Base-by-base conservation (phyloP, 768 basidiomycete genomes). In the Macrolepiota albuminosa region DNA sequence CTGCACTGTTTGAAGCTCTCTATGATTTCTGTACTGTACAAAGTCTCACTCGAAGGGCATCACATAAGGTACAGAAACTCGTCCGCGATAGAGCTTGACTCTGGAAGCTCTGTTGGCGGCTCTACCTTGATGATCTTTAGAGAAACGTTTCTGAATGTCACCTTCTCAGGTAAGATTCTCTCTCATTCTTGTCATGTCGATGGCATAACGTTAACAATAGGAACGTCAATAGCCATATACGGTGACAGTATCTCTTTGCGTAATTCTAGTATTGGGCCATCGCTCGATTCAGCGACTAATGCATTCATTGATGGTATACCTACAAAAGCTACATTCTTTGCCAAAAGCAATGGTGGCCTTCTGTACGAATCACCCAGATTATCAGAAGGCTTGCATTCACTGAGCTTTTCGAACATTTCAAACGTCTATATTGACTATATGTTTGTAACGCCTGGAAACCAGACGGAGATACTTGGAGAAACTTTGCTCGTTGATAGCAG, bases 201-300 rank as follows among this genome's bases (percentile, higher is more conserved):
- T 56, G 2, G 45, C 8, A 36, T 6, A 18, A 34, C 33, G 31
- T 10, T 7, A 26, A 56, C 18, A 10, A 26, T 14, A 59, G 58
- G 58, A 43, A 59, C 42, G 34, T 59, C 58, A 16, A 29, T 59
- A 6, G 36, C 29, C 24, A 43, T 59, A 34, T 59, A 59, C 29
- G 58, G 58, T 21, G 40, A 33, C 29, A 54, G 18, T 56, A 34
- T 47, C n/a, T 26, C 36, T 36, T 24, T 40, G 43, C 49, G 6
- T 13, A 33, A 29, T 18, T 40, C 39, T 21, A 29, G n/a, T 8
- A 31, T 43, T n/a, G 45, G 36, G 11, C 6, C 48, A n/a, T 16
- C 10, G 14, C 46, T 43, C 14, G 51, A 36, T 34, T 26, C 24
- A 21, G 39, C n/a, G 34, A 46, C 36, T 24, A 18, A 46, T 29